Percentiles rank a stretch among this genome's conserved stretches.
phyloP scores from a whole-genome alignment of 2,329 filamentous ascomycete species.

The Microsporum canis region DNA sequence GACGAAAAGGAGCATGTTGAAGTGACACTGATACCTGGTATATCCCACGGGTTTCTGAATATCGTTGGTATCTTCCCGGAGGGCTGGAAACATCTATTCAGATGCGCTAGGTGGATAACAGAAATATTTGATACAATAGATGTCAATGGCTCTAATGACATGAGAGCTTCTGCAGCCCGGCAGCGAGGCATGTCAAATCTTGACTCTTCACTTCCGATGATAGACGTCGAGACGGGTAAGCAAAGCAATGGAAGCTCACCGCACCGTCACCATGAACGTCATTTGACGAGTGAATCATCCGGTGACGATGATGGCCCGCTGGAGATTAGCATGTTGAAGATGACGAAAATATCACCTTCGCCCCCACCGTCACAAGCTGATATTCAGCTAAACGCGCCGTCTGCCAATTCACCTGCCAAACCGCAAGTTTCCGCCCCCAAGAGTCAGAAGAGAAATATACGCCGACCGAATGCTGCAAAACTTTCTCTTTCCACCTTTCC shows the following conservation, averaged over 20 bases:
- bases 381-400: not conserved
- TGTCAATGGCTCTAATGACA: slow-evolving; percentile 31
- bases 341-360: slow-evolving; percentile 8
- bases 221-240: not conserved
- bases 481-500: not conserved
- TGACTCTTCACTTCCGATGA: not conserved
- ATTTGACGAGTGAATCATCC: slow-evolving; percentile 47
- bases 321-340: slow-evolving; percentile 59
- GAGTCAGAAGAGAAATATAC: not conserved
- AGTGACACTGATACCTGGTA: slow-evolving; percentile 73
- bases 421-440: not conserved
- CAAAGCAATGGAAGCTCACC: not conserved
- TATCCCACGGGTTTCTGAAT: slow-evolving; percentile 87
- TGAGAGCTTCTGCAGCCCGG: slow-evolving; percentile 11
- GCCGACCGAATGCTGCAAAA: not conserved
- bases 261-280: slow-evolving; percentile 36
- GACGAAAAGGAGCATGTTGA: slow-evolving; percentile 67
- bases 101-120: slow-evolving; percentile 69
- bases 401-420: not conserved
- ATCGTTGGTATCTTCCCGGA: slow-evolving; percentile 82
- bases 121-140: slow-evolving; percentile 54
- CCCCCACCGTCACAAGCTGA: not conserved
- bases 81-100: slow-evolving; percentile 75
- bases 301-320: slow-evolving; percentile 71
- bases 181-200: not conserved